These are phyloP conservation scores for Fusarium begoniae DNA, from an alignment of 2,329 filamentous ascomycete genomes.

Conservation along the genomic window DNA sequence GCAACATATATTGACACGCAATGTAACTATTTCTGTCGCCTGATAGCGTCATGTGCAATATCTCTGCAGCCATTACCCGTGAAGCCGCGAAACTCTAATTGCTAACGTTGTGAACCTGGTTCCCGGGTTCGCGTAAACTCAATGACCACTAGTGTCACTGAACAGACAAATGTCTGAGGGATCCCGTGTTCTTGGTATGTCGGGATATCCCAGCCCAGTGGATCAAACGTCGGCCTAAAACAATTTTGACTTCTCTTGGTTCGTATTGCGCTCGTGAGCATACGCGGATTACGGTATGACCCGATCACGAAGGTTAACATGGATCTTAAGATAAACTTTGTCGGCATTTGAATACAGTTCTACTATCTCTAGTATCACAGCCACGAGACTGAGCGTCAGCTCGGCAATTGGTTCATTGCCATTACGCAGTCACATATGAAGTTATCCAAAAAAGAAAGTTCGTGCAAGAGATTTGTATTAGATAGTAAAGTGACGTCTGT, in stretches of 20 bases:
- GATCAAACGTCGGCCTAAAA: background rate
- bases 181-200: background rate
- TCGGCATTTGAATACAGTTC: background rate
- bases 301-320: background rate
- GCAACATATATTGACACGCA: background rate
- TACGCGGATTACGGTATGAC: background rate
- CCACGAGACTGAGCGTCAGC: background rate
- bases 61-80: background rate
- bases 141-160: background rate
- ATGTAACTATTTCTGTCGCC: background rate
- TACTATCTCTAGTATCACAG: background rate
- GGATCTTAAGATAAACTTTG: background rate
- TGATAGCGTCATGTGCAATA: conserved; percentile 2
- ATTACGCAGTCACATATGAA: background rate
- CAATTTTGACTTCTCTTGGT: background rate
- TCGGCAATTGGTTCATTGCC: background rate
- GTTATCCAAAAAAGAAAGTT: background rate
- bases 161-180: background rate
- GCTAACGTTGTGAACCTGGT: background rate
- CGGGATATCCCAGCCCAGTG: background rate
- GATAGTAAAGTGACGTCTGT: background rate
- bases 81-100: conserved; percentile 6
- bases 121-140: background rate
- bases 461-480: conserved; percentile 2
- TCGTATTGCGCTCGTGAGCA: background rate